Evolutionary conservation across 2,329 filamentous ascomycete species (phyloP).

Genomic region (Massarina eburnea): DNA sequence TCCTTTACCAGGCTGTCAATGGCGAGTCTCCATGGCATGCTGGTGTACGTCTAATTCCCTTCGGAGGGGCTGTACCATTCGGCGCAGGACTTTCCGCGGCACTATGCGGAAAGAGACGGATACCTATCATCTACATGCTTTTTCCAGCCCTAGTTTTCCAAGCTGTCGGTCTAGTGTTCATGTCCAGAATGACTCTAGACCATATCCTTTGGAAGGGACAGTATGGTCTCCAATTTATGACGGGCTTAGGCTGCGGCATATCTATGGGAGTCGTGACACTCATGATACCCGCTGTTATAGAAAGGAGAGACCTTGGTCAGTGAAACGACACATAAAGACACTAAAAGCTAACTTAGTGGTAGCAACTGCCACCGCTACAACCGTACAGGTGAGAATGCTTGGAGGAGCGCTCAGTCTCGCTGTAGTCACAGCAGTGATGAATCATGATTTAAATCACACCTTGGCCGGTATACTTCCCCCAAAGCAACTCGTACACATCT

Average conservation of each 20-base stretch:
- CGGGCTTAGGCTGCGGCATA: constrained; percentile 10
- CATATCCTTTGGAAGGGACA: background rate
- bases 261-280: constrained; percentile 1
- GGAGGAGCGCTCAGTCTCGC: constrained; percentile 7
- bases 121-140: constrained; percentile 3
- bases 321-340: background rate
- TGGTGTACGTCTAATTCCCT: constrained; percentile 10
- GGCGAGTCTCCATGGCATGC: constrained; percentile 4
- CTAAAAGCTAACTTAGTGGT: background rate
- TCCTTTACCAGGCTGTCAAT: constrained; percentile 10
- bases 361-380: constrained; percentile 6
- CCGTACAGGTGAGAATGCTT: constrained; percentile 8
- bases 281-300: constrained; percentile 3
- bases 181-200: background rate
- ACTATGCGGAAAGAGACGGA: constrained; percentile 1
- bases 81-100: constrained; percentile 1
- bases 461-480: background rate
- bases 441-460: background rate
- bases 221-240: constrained; percentile 10
- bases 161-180: constrained; percentile 3
- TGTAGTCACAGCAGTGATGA: constrained; percentile 4
- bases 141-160: constrained; percentile 5
- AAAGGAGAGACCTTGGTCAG: constrained; percentile 8
- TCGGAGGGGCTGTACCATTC: constrained; percentile 1
- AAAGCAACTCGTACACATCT: background rate